Conservation (phyloP, 257 asterid species). For the Eucommia ulmoides region DNA sequence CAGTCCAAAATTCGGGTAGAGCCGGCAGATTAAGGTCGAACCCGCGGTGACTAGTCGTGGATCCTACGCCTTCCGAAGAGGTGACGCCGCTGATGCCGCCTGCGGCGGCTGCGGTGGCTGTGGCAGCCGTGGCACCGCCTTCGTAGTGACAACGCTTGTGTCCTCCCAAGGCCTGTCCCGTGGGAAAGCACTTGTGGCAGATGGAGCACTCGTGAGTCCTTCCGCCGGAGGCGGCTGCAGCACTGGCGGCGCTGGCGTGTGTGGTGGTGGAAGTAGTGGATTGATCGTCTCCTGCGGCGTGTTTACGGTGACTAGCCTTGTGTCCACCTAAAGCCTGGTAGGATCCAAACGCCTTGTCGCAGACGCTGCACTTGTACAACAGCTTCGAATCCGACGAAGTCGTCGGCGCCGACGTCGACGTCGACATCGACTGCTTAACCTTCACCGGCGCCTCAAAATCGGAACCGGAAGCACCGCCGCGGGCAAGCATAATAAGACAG, state of each 20-base stretch:
- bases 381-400: slow-evolving; percentile 8
- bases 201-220: slow-evolving; percentile 41
- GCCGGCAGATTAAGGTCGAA: slow-evolving; percentile 50
- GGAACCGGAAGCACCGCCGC: slow-evolving; percentile 10
- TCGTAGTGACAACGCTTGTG: slow-evolving; percentile 56
- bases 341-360: slow-evolving; percentile 30
- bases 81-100: slow-evolving; percentile 10
- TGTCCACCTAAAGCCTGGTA: slow-evolving; percentile 64
- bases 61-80: slow-evolving; percentile 29
- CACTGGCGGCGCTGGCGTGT: slow-evolving; percentile 10
- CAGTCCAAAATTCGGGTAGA: slow-evolving; percentile 23
- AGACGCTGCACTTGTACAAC: slow-evolving; percentile 38
- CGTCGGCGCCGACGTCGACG: neutral
- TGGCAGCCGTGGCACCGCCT: slow-evolving; percentile 1
- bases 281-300: slow-evolving; percentile 9
- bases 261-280: slow-evolving; percentile 13
- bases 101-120: neutral
- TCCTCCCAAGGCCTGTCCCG: slow-evolving; percentile 54
- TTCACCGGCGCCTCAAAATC: slow-evolving; percentile 9
- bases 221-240: slow-evolving; percentile 15
- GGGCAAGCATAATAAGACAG: slow-evolving; percentile 66
- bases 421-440: neutral
- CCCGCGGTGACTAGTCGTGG: slow-evolving; percentile 26
- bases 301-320: slow-evolving; percentile 59
- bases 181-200: slow-evolving; percentile 43